These are phyloP conservation scores for Pseudisothecium myosuroides DNA, from an alignment of 225 moss, liverwort and hornwort species.

Conservation along the genomic window DNA sequence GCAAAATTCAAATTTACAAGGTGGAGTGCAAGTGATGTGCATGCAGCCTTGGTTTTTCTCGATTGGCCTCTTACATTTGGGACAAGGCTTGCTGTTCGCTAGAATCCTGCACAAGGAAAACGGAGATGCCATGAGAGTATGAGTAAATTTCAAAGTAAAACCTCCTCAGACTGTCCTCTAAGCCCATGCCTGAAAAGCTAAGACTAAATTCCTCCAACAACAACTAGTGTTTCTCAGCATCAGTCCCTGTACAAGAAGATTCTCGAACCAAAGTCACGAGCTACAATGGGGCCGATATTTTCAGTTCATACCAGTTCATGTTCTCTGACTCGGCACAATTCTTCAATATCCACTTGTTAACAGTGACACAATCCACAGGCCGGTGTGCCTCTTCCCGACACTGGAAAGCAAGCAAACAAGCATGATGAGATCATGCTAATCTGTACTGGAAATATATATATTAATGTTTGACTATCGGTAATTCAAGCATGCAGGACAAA, in stretches of 20 bases:
- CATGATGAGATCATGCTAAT: neutral
- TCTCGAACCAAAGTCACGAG: neutral
- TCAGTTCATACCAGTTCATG: constrained; percentile 74
- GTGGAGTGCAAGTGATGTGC: constrained; percentile 99
- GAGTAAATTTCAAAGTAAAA: neutral
- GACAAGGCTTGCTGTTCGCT: constrained; percentile 99
- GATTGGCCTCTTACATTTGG: constrained; percentile 97
- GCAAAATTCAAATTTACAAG: constrained; percentile 87
- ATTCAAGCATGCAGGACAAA: neutral
- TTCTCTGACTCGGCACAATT: constrained; percentile 99
- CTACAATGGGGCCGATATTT: neutral
- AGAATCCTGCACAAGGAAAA: constrained; percentile 52
- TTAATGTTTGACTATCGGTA: neutral
- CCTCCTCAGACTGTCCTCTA: neutral
- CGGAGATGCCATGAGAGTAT: neutral
- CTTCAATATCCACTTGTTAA: constrained; percentile 93
- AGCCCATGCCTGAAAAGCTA: neutral
- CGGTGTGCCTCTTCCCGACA: constrained; percentile 99
- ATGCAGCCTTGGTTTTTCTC: constrained; percentile 99
- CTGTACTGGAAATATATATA: neutral
- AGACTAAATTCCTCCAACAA: neutral
- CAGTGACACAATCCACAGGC: constrained; percentile 95
- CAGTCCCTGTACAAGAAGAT: neutral
- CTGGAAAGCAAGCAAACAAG: constrained; percentile 18
- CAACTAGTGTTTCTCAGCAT: neutral